These are phyloP conservation scores for Teunomyces aglyptinius DNA, from an alignment of 805 yeast genomes.

Conservation along the genomic window DNA sequence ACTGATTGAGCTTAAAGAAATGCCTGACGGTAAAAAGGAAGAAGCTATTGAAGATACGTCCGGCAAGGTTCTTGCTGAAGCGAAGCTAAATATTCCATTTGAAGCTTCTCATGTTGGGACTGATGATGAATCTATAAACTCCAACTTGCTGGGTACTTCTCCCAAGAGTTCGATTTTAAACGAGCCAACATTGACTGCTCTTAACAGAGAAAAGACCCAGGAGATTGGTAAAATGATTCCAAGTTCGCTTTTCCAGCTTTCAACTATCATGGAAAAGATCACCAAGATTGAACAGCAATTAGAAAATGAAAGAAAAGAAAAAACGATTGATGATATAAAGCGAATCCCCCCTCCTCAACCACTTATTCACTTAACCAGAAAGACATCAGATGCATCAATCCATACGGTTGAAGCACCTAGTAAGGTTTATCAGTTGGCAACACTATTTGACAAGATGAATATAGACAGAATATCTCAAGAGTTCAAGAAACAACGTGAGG, in stretches of 20 bases:
- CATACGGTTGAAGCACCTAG: slow-evolving; percentile 9
- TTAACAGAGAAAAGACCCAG: slow-evolving; percentile 10
- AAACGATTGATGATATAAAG: slow-evolving; percentile 7
- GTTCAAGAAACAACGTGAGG: slow-evolving; percentile 82
- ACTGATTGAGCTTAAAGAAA: slow-evolving; percentile 2
- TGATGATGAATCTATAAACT: slow-evolving; percentile 4
- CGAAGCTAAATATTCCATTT: background rate
- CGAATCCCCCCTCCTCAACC: slow-evolving; percentile 16
- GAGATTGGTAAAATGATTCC: slow-evolving; percentile 18
- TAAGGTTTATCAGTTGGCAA: slow-evolving; percentile 63
- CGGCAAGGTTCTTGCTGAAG: background rate
- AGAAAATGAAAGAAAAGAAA: slow-evolving; percentile 13
- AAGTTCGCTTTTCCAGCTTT: slow-evolving; percentile 18
- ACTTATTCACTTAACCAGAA: slow-evolving; percentile 11
- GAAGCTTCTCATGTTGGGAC: slow-evolving; percentile 2
- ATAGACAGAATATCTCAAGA: slow-evolving; percentile 79
- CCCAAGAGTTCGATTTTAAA: background rate
- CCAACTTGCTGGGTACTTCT: background rate
- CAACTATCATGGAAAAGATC: slow-evolving; percentile 18
- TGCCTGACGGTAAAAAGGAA: background rate
- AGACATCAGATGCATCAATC: slow-evolving; percentile 4
- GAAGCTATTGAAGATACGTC: background rate
- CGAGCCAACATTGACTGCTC: slow-evolving; percentile 2
- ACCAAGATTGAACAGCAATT: slow-evolving; percentile 13
- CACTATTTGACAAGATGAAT: slow-evolving; percentile 69